phyloP scores from a whole-genome alignment of 2,329 filamentous ascomycete genomes.

The Cytospora piceicola region DNA sequence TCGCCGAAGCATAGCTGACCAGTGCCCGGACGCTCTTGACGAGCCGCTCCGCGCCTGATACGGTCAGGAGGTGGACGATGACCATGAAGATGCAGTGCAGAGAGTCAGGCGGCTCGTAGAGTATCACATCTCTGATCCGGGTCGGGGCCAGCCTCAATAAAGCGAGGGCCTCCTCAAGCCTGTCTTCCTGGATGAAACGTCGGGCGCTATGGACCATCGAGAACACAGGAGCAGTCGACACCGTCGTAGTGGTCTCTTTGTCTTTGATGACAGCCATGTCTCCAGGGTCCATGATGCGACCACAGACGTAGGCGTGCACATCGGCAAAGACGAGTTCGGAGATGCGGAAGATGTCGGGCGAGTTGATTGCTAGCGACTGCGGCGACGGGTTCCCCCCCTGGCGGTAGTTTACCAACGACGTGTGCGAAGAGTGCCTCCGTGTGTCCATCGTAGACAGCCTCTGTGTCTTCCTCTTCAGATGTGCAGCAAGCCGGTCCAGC shows the following conservation, averaged over 20 bases:
- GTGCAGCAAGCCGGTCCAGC: constrained; percentile 28
- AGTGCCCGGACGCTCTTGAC: constrained; percentile 19
- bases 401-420: constrained; percentile 7
- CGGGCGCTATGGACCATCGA: constrained; percentile 26
- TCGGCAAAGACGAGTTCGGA: constrained; percentile 28
- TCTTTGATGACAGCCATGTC: background rate
- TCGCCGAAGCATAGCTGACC: constrained; percentile 21
- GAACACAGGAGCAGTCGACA: constrained; percentile 7
- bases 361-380: constrained; percentile 10
- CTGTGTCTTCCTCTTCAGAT: constrained; percentile 28
- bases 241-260: background rate
- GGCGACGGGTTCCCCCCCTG: constrained; percentile 23
- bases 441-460: constrained; percentile 20
- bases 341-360: constrained; percentile 23
- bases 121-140: constrained; percentile 19
- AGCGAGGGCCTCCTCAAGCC: constrained; percentile 22
- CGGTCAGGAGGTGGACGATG: constrained; percentile 25
- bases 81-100: constrained; percentile 25
- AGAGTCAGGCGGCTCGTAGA: constrained; percentile 18
- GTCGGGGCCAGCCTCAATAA: constrained; percentile 22
- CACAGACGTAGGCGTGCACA: constrained; percentile 27
- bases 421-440: background rate
- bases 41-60: constrained; percentile 12
- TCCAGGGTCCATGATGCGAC: constrained; percentile 9
- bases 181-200: constrained; percentile 22